A percentile compares a stretch with the other conserved stretches of the same genome.
Conservation (phyloP, 2,329 filamentous ascomycete species). For the Alternaria brassicicola region DNA sequence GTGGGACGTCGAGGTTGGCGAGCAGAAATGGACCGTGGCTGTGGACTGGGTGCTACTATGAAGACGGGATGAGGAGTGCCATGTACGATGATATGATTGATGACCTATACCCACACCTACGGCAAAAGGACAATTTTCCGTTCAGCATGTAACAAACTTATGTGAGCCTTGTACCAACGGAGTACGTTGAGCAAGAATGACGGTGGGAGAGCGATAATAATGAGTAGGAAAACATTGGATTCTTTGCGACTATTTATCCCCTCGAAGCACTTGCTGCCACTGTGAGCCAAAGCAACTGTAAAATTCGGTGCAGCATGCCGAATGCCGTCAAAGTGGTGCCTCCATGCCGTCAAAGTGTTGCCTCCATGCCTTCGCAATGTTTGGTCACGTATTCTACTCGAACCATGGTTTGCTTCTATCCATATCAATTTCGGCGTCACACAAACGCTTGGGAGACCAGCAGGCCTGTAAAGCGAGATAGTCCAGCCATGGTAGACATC, state of each 20-base stretch:
- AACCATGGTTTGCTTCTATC: background rate
- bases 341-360: background rate
- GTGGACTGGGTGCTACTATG: conserved; percentile 51
- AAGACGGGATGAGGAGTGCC: background rate
- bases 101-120: conserved; percentile 2
- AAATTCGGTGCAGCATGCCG: background rate
- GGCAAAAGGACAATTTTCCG: background rate
- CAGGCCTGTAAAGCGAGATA: background rate
- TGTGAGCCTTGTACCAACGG: conserved; percentile 23
- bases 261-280: too few relatives aligned
- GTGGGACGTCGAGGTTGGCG: conserved; percentile 50
- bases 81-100: conserved; percentile 15
- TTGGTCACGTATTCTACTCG: background rate
- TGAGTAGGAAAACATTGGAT: background rate
- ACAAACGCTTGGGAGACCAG: background rate
- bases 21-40: conserved; percentile 47
- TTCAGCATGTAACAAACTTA: background rate
- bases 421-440: background rate
- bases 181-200: conserved; percentile 14
- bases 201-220: background rate
- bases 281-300: too few relatives aligned
- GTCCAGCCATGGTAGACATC: background rate
- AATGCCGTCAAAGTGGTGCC: background rate
- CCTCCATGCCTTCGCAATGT: background rate
- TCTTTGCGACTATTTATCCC: background rate